Base-by-base conservation (phyloP, 2,329 filamentous ascomycete genomes). In the Monosporascus sp. region DNA sequence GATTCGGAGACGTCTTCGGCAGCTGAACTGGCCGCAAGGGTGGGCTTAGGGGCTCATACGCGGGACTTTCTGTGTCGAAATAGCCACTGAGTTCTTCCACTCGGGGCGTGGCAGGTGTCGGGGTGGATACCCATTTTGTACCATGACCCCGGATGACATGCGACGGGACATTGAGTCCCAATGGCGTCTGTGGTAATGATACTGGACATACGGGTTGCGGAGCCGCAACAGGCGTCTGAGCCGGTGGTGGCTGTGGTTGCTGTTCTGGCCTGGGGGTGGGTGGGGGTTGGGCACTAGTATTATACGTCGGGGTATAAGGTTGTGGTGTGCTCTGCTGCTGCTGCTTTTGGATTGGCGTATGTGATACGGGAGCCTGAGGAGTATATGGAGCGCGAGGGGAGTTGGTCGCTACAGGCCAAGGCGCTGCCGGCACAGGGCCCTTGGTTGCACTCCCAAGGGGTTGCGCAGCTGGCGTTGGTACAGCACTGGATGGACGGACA, bases 11-110 rank as follows among this genome's bases (percentile, higher is more conserved):
- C 38, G 67, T 61, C 43, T 68, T 69, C 18, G 70, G 65, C 15
- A 74, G 55, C 17, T 72, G 69, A 36, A 72, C 66, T 48, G 71
- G 64, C 31, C 67, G 69, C 44, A 70, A 65, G 1, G 80, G 72
- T 2, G 83, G 83, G 57, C 82, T 86, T 4, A 85, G 70, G 0
- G 81, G 81, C 59, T 87, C 83, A 53, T 73, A 77, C 3, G 76
- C 74, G 3, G 83, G 83, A 54, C 80, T 81, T 36, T 74, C 72
- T 17, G 73, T 66, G 47, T 76, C 74, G 48, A 69, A 72, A 47
- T 70, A 65, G 14, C 63, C 66, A 27, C 60, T 58, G 31, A 56
- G 51, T 24, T 66, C 59, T 20, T 62, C 64, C 54, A 64, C 61
- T 4, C 68, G 66, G 2, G 83, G 83, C 1, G 83, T 87, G 5